A percentile compares a stretch with the other conserved stretches of the same genome.
Conservation (phyloP, 305 asterid genomes). For the Fraxinus sp. region DNA sequence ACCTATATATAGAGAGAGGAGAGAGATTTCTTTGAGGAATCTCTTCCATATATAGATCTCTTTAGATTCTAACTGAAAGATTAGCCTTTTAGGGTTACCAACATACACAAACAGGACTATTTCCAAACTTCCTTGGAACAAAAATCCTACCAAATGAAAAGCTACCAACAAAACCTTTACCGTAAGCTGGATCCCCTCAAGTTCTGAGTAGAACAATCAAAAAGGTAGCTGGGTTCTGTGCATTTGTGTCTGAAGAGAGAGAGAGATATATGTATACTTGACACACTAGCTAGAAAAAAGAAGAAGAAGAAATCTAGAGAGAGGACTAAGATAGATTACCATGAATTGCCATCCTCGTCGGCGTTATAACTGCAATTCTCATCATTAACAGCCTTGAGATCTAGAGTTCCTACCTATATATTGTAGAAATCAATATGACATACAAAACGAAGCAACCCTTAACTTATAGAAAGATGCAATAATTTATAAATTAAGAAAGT, state of each 20-base stretch:
- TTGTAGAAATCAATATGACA: not conserved
- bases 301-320: not conserved
- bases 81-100: constrained; percentile 23
- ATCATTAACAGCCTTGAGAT: constrained; percentile 57
- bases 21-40: not conserved
- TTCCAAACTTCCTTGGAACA: constrained; percentile 26
- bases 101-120: not conserved
- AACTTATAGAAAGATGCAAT: constrained; percentile 31
- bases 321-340: constrained; percentile 28
- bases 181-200: not conserved
- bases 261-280: not conserved
- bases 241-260: not conserved
- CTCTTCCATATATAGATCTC: constrained; percentile 13
- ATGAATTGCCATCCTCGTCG: constrained; percentile 65
- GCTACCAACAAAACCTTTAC: not conserved
- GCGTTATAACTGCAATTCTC: constrained; percentile 59
- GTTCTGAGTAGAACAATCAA: constrained; percentile 10
- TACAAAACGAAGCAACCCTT: not conserved
- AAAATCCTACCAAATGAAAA: not conserved
- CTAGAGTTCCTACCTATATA: constrained; percentile 46
- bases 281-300: not conserved
- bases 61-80: constrained; percentile 19
- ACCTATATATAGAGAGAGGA: not conserved
- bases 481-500: constrained; percentile 22
- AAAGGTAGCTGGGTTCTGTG: constrained; percentile 7